phyloP scores from a whole-genome alignment of 495 filamentous ascomycete species.

The Aspergillus sclerotiicarbonarius region DNA sequence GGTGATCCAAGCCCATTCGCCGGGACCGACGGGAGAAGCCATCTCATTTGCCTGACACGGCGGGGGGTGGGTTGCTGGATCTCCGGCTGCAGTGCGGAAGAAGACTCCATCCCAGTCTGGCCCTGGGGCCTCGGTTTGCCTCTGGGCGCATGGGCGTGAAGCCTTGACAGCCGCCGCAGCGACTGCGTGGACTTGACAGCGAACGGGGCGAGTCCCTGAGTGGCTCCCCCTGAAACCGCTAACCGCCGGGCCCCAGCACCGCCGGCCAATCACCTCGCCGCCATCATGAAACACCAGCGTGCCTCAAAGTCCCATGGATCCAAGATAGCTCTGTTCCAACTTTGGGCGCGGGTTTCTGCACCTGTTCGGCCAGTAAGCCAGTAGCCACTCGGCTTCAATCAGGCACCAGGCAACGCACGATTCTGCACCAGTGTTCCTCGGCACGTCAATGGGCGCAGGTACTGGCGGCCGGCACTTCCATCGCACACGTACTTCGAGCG shows the following conservation, averaged over 20 bases:
- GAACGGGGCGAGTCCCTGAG: background rate
- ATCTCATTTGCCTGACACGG: conserved; percentile 23
- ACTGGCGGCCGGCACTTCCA: background rate
- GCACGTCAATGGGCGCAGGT: no score
- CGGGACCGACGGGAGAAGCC: conserved; percentile 8
- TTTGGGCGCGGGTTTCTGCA: background rate
- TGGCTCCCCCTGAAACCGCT: conserved; percentile 3
- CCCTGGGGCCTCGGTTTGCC: no score
- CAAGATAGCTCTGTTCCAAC: background rate
- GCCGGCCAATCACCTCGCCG: background rate
- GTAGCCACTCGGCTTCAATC: no score
- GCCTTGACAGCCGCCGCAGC: background rate
- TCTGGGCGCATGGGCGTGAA: background rate
- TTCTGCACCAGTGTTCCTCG: no score
- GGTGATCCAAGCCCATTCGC: background rate
- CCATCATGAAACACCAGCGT: background rate
- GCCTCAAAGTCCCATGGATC: background rate
- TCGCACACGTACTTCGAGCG: background rate
- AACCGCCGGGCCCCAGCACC: background rate
- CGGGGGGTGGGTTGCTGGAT: conserved; percentile 9
- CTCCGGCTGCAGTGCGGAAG: background rate
- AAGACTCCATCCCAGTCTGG: conserved; percentile 9
- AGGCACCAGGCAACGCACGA: no score
- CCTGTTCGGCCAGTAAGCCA: no score
- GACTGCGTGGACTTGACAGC: background rate